Evolutionary conservation across 2,329 filamentous ascomycete genomes (phyloP), one percentile per base, ranked within the genome.

Genomic region (Colletotrichum truncatum): DNA sequence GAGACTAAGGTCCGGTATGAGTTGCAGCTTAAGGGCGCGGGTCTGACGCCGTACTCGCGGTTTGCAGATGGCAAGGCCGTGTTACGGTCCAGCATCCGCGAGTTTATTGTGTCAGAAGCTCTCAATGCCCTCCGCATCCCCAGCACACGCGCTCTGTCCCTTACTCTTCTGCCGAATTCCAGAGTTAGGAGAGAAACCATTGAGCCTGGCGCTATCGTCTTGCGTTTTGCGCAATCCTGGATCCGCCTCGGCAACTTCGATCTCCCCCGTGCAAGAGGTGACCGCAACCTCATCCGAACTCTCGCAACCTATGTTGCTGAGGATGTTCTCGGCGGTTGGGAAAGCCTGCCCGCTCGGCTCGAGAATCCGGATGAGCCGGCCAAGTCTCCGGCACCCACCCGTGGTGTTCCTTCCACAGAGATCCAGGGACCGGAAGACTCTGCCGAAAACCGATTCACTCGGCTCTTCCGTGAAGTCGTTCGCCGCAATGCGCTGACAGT

Each of bases 21-120:
- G 78, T 76, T 98, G 43, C 96, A 98, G 78, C 84, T 99, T 66
- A 99, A 99, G 77, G 96, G 96, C 23, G 96, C 96, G 14, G 96
- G 96, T 5, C 82, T 91, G 73, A 99, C 96, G 4, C 96, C 96
- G 0, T 99, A 99, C 80, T 97, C 93, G 38, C 91, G 96, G 4
- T 99, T 99, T 71, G 96, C 96, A 23, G 96, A 99, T 76, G 96
- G 96, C 28, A 95, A 96, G 75, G 96, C 96, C 1, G 96, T 99
- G 3, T 82, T 99, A 54, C 85, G 96, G 66, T 97, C 93, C 26
- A 97, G 93, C 73, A 97, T 99, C 70, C 87, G 96, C 66, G 96
- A 99, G 80, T 99, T 96, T 71, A 83, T 99, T 43, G 94, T 97
- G 18, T 97, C 92, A 51, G 96, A 99, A 81, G 89, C 91, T 25